phyloP scores from a whole-genome alignment of 2,329 filamentous ascomycete species.

The Ilyonectria sp. region DNA sequence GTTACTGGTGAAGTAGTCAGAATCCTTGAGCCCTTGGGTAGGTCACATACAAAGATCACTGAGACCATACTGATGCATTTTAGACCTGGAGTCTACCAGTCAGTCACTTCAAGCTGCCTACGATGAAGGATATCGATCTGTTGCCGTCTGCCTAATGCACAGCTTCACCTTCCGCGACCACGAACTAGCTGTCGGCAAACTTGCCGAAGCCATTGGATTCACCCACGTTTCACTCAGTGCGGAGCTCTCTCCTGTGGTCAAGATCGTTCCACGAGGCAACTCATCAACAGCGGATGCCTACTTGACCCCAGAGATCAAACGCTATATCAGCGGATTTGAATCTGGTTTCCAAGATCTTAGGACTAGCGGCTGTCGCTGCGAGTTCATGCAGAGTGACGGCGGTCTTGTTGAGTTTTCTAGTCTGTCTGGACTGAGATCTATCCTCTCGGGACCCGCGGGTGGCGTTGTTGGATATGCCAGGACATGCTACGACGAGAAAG shows the following conservation, averaged over 20 bases:
- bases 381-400: constrained; percentile 94
- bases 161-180: constrained; percentile 91
- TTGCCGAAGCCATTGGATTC: constrained; percentile 82
- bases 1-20: constrained; percentile 78
- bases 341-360: constrained; percentile 80
- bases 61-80: not conserved
- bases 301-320: constrained; percentile 55
- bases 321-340: constrained; percentile 78
- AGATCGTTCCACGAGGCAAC: constrained; percentile 56
- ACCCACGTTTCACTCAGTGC: constrained; percentile 76
- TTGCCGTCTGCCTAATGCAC: constrained; percentile 92
- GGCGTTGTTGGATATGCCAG: constrained; percentile 92
- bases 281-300: constrained; percentile 59
- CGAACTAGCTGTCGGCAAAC: constrained; percentile 80
- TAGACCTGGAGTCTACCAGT: constrained; percentile 22
- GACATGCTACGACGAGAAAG: constrained; percentile 87
- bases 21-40: constrained; percentile 72
- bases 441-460: constrained; percentile 88
- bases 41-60: constrained; percentile 56
- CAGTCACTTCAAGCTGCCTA: constrained; percentile 69
- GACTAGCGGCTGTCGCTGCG: constrained; percentile 81
- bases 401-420: constrained; percentile 79
- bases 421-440: constrained; percentile 87
- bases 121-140: constrained; percentile 78
- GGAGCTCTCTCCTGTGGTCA: constrained; percentile 57